phyloP scores from a whole-genome alignment of 2,329 filamentous ascomycete genomes.

The Sporothrix variecibatus region DNA sequence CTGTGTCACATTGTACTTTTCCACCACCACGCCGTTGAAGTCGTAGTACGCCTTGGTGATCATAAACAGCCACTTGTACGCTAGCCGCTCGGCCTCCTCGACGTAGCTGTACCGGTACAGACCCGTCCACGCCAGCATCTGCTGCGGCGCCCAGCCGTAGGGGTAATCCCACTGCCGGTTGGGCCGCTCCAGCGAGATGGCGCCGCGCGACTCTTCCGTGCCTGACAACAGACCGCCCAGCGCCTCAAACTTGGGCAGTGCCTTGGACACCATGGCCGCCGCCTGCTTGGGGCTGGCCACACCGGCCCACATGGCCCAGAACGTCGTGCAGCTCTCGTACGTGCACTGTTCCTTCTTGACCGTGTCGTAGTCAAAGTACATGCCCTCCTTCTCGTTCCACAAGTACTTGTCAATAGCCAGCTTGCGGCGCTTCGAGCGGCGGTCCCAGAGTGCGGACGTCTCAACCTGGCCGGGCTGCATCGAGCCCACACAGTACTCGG shows the following conservation, averaged over 20 bases:
- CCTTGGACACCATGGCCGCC: slow-evolving; percentile 75
- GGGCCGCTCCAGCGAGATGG: slow-evolving; percentile 75
- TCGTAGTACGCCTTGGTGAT: slow-evolving; percentile 98
- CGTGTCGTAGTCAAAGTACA: slow-evolving; percentile 98
- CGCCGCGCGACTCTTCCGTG: slow-evolving; percentile 83
- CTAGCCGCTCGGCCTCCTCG: slow-evolving; percentile 83
- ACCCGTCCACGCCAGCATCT: slow-evolving; percentile 96
- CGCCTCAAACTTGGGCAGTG: slow-evolving; percentile 83
- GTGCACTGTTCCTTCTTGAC: slow-evolving; percentile 74
- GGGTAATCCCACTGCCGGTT: slow-evolving; percentile 99
- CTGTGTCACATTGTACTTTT: slow-evolving; percentile 97
- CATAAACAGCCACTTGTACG: slow-evolving; percentile 98
- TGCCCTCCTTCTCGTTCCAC: slow-evolving; percentile 88
- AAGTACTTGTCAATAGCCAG: slow-evolving; percentile 86
- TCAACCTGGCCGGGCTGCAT: slow-evolving; percentile 70
- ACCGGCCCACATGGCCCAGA: slow-evolving; percentile 97
- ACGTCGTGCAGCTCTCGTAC: slow-evolving; percentile 91
- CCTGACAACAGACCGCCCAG: slow-evolving; percentile 86
- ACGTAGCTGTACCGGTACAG: slow-evolving; percentile 88
- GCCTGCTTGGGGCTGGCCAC: slow-evolving; percentile 84
- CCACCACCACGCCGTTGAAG: slow-evolving; percentile 96
- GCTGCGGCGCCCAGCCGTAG: slow-evolving; percentile 97
- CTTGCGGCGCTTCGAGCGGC: slow-evolving; percentile 81
- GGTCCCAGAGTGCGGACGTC: slow-evolving; percentile 86
- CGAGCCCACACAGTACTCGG: slow-evolving; percentile 73